These are phyloP conservation scores for Entonaema liquescens DNA, from an alignment of 495 filamentous ascomycete species.

Conservation along the genomic window DNA sequence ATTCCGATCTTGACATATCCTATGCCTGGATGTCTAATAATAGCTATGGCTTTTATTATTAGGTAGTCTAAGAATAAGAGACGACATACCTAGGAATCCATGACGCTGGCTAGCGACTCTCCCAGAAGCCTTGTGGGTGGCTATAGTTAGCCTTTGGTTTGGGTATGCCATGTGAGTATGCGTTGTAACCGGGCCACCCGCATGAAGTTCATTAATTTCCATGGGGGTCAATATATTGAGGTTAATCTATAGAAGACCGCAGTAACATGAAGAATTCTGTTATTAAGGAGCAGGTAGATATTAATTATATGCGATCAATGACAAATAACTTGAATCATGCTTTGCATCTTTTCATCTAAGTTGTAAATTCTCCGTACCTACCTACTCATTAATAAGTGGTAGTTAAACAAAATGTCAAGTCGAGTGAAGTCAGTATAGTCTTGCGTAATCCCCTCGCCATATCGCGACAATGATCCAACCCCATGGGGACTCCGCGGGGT, in stretches of 20 bases:
- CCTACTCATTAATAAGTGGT: too few species aligned
- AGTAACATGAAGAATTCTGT: not conserved
- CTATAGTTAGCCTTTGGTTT: not conserved
- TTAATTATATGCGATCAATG: not conserved
- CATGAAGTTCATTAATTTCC: not conserved
- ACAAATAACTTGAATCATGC: not conserved
- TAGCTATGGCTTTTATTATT: not conserved
- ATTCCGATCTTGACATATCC: not conserved
- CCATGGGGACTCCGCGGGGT: constrained; percentile 17
- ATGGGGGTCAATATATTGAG: not conserved
- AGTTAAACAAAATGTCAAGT: not conserved
- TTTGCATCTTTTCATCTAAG: not conserved
- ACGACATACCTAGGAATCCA: not conserved
- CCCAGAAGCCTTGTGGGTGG: not conserved
- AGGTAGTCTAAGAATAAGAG: not conserved
- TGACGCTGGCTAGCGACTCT: not conserved
- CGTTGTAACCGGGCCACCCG: not conserved
- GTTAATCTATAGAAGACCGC: constrained; percentile 1
- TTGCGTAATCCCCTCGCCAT: constrained; percentile 13
- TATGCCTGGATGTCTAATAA: not conserved
- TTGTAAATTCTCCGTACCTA: not conserved
- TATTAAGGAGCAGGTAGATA: not conserved
- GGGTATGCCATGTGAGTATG: constrained; percentile 1
- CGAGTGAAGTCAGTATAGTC: constrained; percentile 20
- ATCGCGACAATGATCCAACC: constrained; percentile 22